A percentile compares a stretch with the other conserved stretches of the same genome.
Evolutionary conservation across 345 rosid species (phyloP).

Genomic region (Rhizophora apiculata): DNA sequence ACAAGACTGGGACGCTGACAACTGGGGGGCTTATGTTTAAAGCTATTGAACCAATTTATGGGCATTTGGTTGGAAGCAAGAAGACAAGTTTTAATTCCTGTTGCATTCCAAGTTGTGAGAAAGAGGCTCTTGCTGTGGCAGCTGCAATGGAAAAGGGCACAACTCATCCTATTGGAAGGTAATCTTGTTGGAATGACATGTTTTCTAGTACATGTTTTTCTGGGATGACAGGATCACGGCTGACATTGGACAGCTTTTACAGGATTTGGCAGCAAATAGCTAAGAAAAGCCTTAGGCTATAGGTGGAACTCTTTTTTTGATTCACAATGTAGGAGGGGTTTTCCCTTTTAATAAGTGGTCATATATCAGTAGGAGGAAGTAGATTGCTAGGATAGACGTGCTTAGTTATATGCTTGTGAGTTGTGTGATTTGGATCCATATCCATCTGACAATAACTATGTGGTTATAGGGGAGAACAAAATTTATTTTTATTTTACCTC

Average conservation of each 20-base stretch:
- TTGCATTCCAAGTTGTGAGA: slow-evolving; percentile 86
- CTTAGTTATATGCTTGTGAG: background rate
- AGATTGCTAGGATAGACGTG: background rate
- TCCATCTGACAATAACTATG: background rate
- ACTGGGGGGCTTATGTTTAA: slow-evolving; percentile 92
- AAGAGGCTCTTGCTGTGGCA: slow-evolving; percentile 97
- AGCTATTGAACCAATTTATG: slow-evolving; percentile 94
- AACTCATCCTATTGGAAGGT: slow-evolving; percentile 99
- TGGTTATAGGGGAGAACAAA: background rate
- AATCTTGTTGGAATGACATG: slow-evolving; percentile 11
- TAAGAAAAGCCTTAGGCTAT: background rate
- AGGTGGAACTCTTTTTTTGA: background rate
- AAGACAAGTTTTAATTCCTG: slow-evolving; percentile 40
- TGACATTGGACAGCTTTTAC: background rate
- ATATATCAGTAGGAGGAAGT: background rate
- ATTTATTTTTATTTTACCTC: background rate
- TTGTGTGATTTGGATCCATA: background rate
- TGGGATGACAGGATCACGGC: no score
- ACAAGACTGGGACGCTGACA: slow-evolving; percentile 98
- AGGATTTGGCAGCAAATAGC: background rate
- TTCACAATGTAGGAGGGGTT: background rate
- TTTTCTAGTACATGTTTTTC: no score
- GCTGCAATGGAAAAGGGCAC: slow-evolving; percentile 99
- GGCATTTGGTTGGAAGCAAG: slow-evolving; percentile 45
- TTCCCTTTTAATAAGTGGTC: background rate